Evolutionary conservation across 441 rosid species (phyloP), one percentile per base, ranked within the genome.

Genomic region (Arabidopsis hybrid): DNA sequence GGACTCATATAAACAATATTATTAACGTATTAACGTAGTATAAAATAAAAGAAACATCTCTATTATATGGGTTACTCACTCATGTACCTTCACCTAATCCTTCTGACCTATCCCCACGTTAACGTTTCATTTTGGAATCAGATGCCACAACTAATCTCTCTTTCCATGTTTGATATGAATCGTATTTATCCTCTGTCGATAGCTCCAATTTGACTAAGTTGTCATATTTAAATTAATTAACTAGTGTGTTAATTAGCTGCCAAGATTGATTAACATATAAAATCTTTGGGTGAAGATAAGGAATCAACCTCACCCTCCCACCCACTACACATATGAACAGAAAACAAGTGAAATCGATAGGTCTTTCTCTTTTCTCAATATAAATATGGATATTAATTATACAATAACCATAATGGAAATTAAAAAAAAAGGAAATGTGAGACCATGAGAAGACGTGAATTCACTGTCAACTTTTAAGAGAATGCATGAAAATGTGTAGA

Each of bases 91-190:
- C 63, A 77, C 80, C 80, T 71, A 77, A 77, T 71, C 72, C 26
- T 50, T 40, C 26, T 70, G 75, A 71, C 80, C 76, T 13, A 64
- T 65, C 62, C 47, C 72, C 80, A 77, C 67, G 75, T 75, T 69
- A 75, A 75, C 70, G 65, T 69, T 68, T 50, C 16, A 75, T 55
- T 65, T 70, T 70, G 67, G 67, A 70, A 64, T 64, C 67, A 40
- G 61, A 76, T 76, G 62, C 75, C 38, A 70, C 72, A 64, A 65
- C 76, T 76, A 64, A 49, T 71, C 62, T 70, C 72, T 57, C 67
- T 76, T 76, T 65, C 67, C 76, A 57, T 70, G 75, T 64, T 69
- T 31, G 56, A 69, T 70, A 69, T 76, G 64, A 46, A 39, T 56
- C 79, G 34, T 69, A 5, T 60, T 60, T 29, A 13, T 67, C 65